A percentile compares a stretch with the other conserved stretches of the same genome.
Conservation (phyloP, 1,284 basidiomycete genomes). For the Psilocybe mexicana region DNA sequence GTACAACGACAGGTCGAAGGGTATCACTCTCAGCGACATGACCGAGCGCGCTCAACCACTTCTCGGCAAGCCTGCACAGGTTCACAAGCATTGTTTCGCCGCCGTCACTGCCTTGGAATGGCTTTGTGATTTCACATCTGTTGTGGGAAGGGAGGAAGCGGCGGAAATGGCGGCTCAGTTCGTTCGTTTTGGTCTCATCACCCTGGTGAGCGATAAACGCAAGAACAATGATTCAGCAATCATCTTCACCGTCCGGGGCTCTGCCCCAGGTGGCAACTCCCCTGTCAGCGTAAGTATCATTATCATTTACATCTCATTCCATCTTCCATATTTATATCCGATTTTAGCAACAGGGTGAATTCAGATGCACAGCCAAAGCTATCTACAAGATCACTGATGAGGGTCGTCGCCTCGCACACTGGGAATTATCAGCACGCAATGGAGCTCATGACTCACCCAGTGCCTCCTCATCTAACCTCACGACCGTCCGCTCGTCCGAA, state of each 20-base stretch:
- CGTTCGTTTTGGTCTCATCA: slow-evolving; percentile 91
- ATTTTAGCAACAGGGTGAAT: slow-evolving; percentile 86
- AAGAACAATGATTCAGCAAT: slow-evolving; percentile 88
- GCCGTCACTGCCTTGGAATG: slow-evolving; percentile 91
- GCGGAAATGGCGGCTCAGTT: slow-evolving; percentile 98
- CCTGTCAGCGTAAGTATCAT: slow-evolving; percentile 64
- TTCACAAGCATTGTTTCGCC: slow-evolving; percentile 82
- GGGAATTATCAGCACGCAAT: slow-evolving; percentile 53
- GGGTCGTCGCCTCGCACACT: slow-evolving; percentile 82
- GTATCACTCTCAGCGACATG: slow-evolving; percentile 70
- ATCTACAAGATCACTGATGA: slow-evolving; percentile 94
- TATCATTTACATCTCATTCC: neutral
- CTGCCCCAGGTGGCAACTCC: slow-evolving; percentile 70
- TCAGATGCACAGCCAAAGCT: slow-evolving; percentile 92
- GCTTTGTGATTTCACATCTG: slow-evolving; percentile 97
- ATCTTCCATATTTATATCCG: neutral
- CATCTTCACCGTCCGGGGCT: slow-evolving; percentile 88
- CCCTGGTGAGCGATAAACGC: slow-evolving; percentile 83
- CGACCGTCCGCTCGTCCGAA: slow-evolving; percentile 46
- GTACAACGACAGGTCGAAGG: slow-evolving; percentile 79
- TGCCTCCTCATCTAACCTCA: slow-evolving; percentile 64
- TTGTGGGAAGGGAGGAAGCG: slow-evolving; percentile 94
- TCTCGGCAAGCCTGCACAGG: slow-evolving; percentile 45
- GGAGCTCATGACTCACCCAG: slow-evolving; percentile 56
- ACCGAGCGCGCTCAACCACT: slow-evolving; percentile 60